phyloP scores from a whole-genome alignment of 352 stramenopile species.

The Plasmopara viticola region DNA sequence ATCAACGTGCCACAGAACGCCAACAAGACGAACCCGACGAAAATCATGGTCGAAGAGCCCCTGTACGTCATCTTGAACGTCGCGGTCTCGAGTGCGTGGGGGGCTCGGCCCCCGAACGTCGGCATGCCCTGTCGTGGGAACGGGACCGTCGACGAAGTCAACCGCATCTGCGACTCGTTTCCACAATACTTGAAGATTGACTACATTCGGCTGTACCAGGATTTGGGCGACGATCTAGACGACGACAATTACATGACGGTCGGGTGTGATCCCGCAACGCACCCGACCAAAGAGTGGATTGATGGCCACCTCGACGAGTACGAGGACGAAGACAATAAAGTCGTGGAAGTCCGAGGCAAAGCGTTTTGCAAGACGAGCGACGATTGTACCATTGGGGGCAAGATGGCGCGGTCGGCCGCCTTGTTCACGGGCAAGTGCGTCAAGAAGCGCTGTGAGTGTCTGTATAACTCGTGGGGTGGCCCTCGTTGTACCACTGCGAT shows the following conservation, averaged over 20 bases:
- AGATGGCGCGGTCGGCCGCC: conserved; percentile 15
- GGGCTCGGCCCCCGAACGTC: conserved; percentile 18
- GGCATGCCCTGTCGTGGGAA: conserved; percentile 22
- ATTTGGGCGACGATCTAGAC: conserved; percentile 27
- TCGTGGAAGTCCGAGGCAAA: conserved; percentile 40
- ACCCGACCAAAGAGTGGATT: conserved; percentile 47
- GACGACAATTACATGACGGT: conserved; percentile 31
- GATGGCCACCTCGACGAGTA: conserved; percentile 39
- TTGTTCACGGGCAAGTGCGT: conserved; percentile 46
- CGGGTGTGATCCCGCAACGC: conserved; percentile 33
- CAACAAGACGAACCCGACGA: conserved; percentile 46
- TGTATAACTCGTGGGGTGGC: conserved; percentile 39
- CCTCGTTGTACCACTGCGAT: conserved; percentile 46
- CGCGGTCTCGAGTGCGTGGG: conserved; percentile 81
- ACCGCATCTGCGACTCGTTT: conserved; percentile 43
- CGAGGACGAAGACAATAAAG: conserved; percentile 45
- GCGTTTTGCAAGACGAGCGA: conserved; percentile 36
- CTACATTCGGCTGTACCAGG: conserved; percentile 85
- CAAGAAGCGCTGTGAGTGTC: conserved; percentile 43
- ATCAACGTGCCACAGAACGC: conserved; percentile 26
- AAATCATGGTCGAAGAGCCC: conserved; percentile 87
- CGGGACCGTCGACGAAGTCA: conserved; percentile 25
- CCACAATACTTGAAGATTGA: conserved; percentile 74
- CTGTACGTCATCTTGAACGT: conserved; percentile 92
- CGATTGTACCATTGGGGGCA: conserved; percentile 49